Conservation (phyloP, 495 filamentous ascomycete genomes). For the Xylaria longipes region DNA sequence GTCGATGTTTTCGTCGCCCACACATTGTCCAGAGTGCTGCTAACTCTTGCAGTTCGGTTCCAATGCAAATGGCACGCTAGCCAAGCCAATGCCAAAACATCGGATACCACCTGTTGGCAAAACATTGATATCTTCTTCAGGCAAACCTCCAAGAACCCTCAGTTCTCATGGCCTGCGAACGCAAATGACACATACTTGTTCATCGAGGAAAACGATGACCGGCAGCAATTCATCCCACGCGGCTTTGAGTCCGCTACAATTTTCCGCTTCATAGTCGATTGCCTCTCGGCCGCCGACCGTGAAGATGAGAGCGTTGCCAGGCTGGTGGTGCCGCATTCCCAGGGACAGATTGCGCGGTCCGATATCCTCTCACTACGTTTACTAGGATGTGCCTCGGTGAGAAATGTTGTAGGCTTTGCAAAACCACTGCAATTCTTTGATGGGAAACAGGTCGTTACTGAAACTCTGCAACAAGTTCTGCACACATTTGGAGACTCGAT, state of each 20-base stretch:
- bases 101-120: not conserved
- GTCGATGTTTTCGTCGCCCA: not conserved
- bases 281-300: not conserved
- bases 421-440: conserved; percentile 3
- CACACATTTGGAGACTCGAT: not conserved
- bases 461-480: not conserved
- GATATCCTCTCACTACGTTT: not conserved
- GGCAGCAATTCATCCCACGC: conserved; percentile 1
- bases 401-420: not conserved
- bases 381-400: not conserved
- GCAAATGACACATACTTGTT: not conserved
- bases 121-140: not conserved
- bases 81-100: not conserved
- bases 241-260: not conserved
- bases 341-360: not conserved
- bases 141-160: not conserved
- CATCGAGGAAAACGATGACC: not conserved
- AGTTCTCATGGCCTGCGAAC: not conserved
- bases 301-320: conserved; percentile 3
- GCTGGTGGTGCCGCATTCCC: not conserved
- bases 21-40: not conserved
- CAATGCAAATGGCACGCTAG: not conserved
- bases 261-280: conserved; percentile 5
- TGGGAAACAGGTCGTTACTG: not conserved
- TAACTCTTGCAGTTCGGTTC: not conserved